Evolutionary conservation across 495 filamentous ascomycete genomes (phyloP), one percentile per base, ranked within the genome.

Genomic region (Oidiodendron maius): DNA sequence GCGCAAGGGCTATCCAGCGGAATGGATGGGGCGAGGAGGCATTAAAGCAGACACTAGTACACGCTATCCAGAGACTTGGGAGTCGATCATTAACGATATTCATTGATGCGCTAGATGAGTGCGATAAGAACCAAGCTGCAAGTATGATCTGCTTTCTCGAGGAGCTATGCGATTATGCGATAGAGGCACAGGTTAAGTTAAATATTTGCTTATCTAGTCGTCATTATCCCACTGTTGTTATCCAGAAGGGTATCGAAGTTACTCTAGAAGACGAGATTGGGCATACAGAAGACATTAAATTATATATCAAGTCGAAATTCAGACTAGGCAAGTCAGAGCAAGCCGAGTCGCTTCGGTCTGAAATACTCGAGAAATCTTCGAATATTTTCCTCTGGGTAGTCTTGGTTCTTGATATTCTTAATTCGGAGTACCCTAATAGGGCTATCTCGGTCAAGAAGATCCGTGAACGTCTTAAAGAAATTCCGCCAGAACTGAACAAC

Each of bases 81-180:
- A 40, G 21, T 25, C 51, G 46, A 32, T 52, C 30, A 2, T 49
- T 61, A 16, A 53, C 32, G 5, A 47, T 63, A 32, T 63, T 69
- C 36, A 53, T 71, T 40, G 68, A 71, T 55, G 68, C 65, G 15
- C 57, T 71, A 12, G 68, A 71, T 53, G 68, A 71, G 47, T 64
- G 68, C 30, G 49, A 61, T 24, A 40, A 50, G 28, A 67, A 35
- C 51, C 48, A 69, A 40, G 52, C 63, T 25, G 30, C 44, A 13
- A 64, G 62, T 21, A 68, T 72, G 62, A 45, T 71, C 9, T 50
- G 55, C n/a, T 69, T 60, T 42, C 67, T 72, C 50, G 61, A 70
- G 43, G 54, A 64, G 9, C 37, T 71, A 2, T 52, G 59, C 10
- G 37, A 64, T 48, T 10, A 40, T 30, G 57, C 58, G 13, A 46